phyloP scores from a whole-genome alignment of 805 yeast species.

The Sugiyamaella mastotermitis region DNA sequence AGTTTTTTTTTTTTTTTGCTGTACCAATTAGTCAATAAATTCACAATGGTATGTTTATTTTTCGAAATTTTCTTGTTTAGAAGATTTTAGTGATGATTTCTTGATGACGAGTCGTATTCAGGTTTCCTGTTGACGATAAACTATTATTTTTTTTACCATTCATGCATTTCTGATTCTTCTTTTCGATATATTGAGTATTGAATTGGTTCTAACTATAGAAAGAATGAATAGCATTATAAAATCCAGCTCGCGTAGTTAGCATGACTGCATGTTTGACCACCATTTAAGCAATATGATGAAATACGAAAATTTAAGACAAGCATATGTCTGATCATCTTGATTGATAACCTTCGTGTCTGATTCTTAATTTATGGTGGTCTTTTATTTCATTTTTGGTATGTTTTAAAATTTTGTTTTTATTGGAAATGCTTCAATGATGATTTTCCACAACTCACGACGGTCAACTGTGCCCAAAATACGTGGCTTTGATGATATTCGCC shows the following conservation, averaged over 20 bases:
- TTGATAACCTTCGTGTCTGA: conserved; percentile 63
- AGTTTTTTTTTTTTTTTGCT: neutral
- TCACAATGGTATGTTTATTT: conserved; percentile 9
- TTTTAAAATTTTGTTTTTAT: conserved; percentile 1
- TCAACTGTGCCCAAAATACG: conserved; percentile 54
- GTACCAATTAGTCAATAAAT: neutral
- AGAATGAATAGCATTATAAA: neutral
- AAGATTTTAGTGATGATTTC: conserved; percentile 39
- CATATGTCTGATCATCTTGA: conserved; percentile 90
- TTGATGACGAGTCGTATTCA: conserved; percentile 99
- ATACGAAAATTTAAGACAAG: conserved; percentile 70
- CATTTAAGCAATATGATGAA: conserved; percentile 46
- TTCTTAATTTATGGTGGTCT: conserved; percentile 16
- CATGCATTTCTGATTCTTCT: conserved; percentile 50
- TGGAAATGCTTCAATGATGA: conserved; percentile 40
- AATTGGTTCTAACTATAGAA: neutral
- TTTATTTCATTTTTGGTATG: conserved; percentile 13
- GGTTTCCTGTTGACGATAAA: conserved; percentile 91
- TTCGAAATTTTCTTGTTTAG: conserved; percentile 1
- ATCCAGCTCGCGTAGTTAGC: too few species aligned
- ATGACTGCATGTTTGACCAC: neutral
- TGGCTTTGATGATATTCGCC: conserved; percentile 72
- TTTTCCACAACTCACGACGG: conserved; percentile 64
- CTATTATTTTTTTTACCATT: conserved; percentile 78
- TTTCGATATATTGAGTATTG: neutral